Evolutionary conservation across 75 land plant genomes (phyloP).

Genomic region (Cunninghamia lanceolata): DNA sequence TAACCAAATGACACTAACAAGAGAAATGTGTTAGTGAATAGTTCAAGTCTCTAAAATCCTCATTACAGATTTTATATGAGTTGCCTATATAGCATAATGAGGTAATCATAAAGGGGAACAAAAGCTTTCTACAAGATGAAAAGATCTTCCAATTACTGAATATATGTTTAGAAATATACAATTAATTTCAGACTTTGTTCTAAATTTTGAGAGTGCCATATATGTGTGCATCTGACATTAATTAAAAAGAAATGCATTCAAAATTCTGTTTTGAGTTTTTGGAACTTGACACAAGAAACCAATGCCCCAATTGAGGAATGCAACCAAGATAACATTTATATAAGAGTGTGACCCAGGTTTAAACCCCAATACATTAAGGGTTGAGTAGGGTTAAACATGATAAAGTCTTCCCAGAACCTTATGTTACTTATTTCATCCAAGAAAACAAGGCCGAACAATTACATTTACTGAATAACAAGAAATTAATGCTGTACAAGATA

Average conservation of each 20-base stretch:
- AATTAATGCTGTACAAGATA: not conserved
- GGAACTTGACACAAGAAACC: too few species aligned
- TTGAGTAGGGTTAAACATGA: too few species aligned
- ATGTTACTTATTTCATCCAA: too few species aligned
- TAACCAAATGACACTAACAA: not conserved
- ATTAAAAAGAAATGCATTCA: too few species aligned
- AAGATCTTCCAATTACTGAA: too few species aligned
- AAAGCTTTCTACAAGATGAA: too few species aligned
- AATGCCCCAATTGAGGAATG: too few species aligned
- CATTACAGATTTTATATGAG: not conserved
- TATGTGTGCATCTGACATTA: not conserved
- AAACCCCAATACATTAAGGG: too few species aligned
- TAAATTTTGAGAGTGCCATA: not conserved
- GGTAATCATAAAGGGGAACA: not conserved
- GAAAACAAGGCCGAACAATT: not conserved
- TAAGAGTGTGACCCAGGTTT: too few species aligned
- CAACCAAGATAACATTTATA: too few species aligned
- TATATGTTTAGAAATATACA: too few species aligned
- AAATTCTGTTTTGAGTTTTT: too few species aligned
- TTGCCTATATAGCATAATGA: not conserved
- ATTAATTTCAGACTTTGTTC: not conserved
- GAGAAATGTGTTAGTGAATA: not conserved
- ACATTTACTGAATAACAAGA: not conserved
- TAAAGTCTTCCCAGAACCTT: not conserved
- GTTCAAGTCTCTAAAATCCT: not conserved